These are phyloP conservation scores for Sporothrix protearum DNA, from an alignment of 2,329 filamentous ascomycete species.

Conservation along the genomic window DNA sequence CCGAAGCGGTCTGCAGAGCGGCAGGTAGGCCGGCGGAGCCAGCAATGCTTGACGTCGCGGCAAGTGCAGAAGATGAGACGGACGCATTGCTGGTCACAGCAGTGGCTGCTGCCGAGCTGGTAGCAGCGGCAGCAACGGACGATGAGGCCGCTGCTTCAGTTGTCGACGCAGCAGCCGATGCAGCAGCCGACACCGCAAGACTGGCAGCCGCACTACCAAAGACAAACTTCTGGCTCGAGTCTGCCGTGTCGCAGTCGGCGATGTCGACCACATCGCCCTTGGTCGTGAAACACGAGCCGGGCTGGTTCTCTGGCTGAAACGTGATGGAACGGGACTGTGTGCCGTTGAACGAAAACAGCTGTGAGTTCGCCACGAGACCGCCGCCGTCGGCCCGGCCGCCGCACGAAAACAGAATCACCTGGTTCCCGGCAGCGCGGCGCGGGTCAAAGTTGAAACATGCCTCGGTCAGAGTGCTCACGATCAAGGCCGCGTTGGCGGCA, in stretches of 20 bases:
- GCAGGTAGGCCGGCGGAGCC: neutral
- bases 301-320: constrained; percentile 46
- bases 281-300: constrained; percentile 46
- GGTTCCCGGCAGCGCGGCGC: constrained; percentile 48
- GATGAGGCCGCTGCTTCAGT: neutral
- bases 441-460: constrained; percentile 59
- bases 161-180: neutral
- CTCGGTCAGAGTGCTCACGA: constrained; percentile 56
- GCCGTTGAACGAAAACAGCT: constrained; percentile 49
- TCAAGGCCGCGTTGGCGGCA: constrained; percentile 43
- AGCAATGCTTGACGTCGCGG: constrained; percentile 2
- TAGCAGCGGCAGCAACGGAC: neutral
- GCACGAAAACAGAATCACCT: constrained; percentile 56
- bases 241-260: constrained; percentile 41
- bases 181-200: neutral
- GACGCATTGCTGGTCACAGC: neutral
- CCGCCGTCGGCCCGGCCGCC: constrained; percentile 55
- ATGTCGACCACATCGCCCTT: constrained; percentile 44
- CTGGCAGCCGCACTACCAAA: constrained; percentile 30
- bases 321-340: constrained; percentile 40
- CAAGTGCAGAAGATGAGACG: neutral
- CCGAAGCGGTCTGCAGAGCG: neutral
- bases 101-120: neutral
- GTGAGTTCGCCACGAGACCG: constrained; percentile 49
- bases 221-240: constrained; percentile 44